Evolutionary conservation across 495 filamentous ascomycete genomes (phyloP).

Genomic region (Venustampulla echinocandica): DNA sequence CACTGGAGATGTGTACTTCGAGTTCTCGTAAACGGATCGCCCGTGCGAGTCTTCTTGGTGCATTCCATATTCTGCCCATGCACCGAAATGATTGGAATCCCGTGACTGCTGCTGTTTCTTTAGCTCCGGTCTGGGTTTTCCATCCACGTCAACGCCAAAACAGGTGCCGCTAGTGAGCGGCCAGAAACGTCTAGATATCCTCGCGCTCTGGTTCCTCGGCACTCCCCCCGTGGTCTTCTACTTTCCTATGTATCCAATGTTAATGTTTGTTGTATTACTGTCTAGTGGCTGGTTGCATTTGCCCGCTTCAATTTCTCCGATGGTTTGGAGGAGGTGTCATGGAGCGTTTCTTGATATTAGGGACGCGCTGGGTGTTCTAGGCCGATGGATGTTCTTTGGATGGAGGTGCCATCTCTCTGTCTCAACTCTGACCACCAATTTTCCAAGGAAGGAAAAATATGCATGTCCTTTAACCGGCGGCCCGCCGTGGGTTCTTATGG

Average conservation of each 20-base stretch:
- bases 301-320: constrained; percentile 4
- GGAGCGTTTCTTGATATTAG: constrained; percentile 7
- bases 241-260: constrained; percentile 23
- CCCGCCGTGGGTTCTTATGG: too few relatives aligned
- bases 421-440: constrained; percentile 1
- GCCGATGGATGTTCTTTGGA: constrained; percentile 19
- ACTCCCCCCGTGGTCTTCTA: constrained; percentile 6
- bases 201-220: constrained; percentile 10
- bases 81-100: constrained; percentile 1
- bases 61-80: constrained; percentile 7
- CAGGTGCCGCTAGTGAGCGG: constrained; percentile 5
- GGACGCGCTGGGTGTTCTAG: constrained; percentile 13
- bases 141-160: constrained; percentile 14
- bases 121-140: constrained; percentile 1
- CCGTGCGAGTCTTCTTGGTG: constrained; percentile 2
- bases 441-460: constrained; percentile 13
- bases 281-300: constrained; percentile 2
- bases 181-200: constrained; percentile 2
- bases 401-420: constrained; percentile 18
- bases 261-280: constrained; percentile 24
- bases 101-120: constrained; percentile 19
- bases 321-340: constrained; percentile 15
- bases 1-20: constrained; percentile 10
- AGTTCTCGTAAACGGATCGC: constrained; percentile 14
- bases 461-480: constrained; percentile 20